These are phyloP conservation scores for Amauroascus niger DNA, from an alignment of 2,329 filamentous ascomycete species.

Conservation along the genomic window DNA sequence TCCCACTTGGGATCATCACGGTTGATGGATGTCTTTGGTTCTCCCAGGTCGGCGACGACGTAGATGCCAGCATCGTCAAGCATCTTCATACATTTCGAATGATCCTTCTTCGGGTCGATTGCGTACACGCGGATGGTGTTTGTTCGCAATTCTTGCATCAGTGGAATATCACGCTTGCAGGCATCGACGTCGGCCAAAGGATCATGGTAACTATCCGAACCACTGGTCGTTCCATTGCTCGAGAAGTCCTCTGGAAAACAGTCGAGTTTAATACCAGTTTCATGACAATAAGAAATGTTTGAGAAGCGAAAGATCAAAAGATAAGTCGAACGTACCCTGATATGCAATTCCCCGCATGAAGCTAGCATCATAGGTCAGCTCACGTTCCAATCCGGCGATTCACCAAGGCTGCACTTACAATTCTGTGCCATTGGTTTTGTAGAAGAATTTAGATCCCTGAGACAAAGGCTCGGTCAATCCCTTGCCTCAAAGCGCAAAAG, in stretches of 20 bases:
- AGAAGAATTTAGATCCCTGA: slow-evolving; percentile 79
- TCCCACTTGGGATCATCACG: slow-evolving; percentile 72
- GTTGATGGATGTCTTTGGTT: slow-evolving; percentile 76
- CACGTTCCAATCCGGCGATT: slow-evolving; percentile 12
- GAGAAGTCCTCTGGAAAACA: slow-evolving; percentile 49
- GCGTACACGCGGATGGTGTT: slow-evolving; percentile 96
- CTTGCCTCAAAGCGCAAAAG: neutral
- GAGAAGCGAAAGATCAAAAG: neutral
- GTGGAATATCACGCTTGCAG: slow-evolving; percentile 79
- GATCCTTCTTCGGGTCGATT: slow-evolving; percentile 68
- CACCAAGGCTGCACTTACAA: slow-evolving; percentile 41
- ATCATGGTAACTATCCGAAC: slow-evolving; percentile 58
- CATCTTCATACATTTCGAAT: slow-evolving; percentile 73
- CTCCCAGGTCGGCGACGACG: slow-evolving; percentile 79
- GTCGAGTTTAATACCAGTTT: slow-evolving; percentile 11
- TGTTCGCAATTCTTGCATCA: slow-evolving; percentile 66
- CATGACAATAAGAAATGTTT: neutral
- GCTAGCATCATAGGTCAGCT: slow-evolving; percentile 31
- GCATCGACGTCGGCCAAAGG: slow-evolving; percentile 61
- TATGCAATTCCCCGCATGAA: slow-evolving; percentile 93
- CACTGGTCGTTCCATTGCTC: slow-evolving; percentile 44
- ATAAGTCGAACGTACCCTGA: slow-evolving; percentile 48
- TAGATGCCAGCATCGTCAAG: slow-evolving; percentile 85
- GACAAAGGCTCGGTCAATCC: neutral
- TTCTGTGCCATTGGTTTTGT: slow-evolving; percentile 66